phyloP scores from a whole-genome alignment of 73 alveolate genomes.

The Uronychia binucleata region DNA sequence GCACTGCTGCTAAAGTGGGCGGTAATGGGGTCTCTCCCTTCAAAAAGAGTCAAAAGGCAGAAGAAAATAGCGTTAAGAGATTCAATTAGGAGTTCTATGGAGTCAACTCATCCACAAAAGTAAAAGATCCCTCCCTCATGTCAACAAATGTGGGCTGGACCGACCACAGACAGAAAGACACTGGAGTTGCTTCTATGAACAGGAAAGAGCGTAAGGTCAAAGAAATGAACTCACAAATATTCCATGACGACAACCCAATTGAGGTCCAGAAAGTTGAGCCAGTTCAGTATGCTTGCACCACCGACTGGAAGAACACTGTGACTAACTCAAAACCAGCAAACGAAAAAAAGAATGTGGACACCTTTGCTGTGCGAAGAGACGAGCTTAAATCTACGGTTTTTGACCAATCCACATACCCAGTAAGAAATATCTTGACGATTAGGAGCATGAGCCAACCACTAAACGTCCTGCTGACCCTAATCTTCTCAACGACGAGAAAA shows the following conservation, averaged over 20 bases:
- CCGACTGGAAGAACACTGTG: conserved; percentile 24
- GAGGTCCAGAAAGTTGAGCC: not conserved
- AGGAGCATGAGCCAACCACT: conserved; percentile 33
- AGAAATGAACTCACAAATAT: not conserved
- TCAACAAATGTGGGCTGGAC: conserved; percentile 25
- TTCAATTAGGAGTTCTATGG: conserved; percentile 41
- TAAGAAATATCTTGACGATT: not conserved
- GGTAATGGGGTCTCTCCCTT: not conserved
- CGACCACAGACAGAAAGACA: not conserved
- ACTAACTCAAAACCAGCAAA: conserved; percentile 12
- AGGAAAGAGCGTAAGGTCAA: not conserved
- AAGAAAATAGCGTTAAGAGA: conserved; percentile 32
- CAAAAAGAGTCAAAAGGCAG: not conserved
- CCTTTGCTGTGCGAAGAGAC: conserved; percentile 8
- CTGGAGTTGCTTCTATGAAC: not conserved
- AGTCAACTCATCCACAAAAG: conserved; percentile 5
- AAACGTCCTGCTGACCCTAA: conserved; percentile 17
- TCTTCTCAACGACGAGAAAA: conserved; percentile 8
- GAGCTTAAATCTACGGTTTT: conserved; percentile 13
- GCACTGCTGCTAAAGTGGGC: not conserved
- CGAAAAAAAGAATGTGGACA: conserved; percentile 14
- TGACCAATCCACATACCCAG: conserved; percentile 16
- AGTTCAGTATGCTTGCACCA: not conserved
- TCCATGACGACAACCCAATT: not conserved
- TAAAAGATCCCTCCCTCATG: conserved; percentile 30